These are phyloP conservation scores for Termitomyces sp. DNA, from an alignment of 768 basidiomycete genomes.

Conservation along the genomic window DNA sequence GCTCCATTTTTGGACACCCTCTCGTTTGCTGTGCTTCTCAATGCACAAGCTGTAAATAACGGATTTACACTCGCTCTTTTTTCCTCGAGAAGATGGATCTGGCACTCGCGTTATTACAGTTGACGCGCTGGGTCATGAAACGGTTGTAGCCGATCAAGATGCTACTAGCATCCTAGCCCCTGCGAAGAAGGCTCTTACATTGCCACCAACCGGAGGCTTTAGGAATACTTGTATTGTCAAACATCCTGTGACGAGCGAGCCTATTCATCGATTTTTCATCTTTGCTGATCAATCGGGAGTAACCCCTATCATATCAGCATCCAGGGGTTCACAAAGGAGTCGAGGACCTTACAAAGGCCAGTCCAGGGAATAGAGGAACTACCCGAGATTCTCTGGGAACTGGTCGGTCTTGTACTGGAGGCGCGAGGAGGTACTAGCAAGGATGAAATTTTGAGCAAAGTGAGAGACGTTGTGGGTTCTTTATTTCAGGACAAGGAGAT, in stretches of 20 bases:
- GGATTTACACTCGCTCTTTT: slow-evolving; percentile 37
- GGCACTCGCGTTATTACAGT: slow-evolving; percentile 23
- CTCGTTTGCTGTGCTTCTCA: slow-evolving; percentile 29
- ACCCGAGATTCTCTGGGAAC: slow-evolving; percentile 28
- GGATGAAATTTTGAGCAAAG: slow-evolving; percentile 24
- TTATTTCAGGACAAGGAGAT: slow-evolving; percentile 16
- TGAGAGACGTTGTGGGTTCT: slow-evolving; percentile 25
- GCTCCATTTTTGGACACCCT: slow-evolving; percentile 25
- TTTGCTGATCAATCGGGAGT: slow-evolving; percentile 13
- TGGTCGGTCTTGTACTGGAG: slow-evolving; percentile 31
- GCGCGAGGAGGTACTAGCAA: slow-evolving; percentile 25
- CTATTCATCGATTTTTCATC: slow-evolving; percentile 32
- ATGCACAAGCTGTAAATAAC: slow-evolving; percentile 29
- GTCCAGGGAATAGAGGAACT: slow-evolving; percentile 26
- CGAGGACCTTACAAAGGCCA: slow-evolving; percentile 24
- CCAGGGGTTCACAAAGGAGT: slow-evolving; percentile 31
- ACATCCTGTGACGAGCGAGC: slow-evolving; percentile 27
- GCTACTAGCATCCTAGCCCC: slow-evolving; percentile 24
- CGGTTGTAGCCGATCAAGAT: slow-evolving; percentile 24
- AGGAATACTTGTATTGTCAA: slow-evolving; percentile 34
- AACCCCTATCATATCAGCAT: slow-evolving; percentile 30
- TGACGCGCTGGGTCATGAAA: slow-evolving; percentile 29
- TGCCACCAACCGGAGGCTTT: slow-evolving; percentile 27
- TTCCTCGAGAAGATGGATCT: slow-evolving; percentile 8
- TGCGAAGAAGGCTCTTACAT: slow-evolving; percentile 16